Conservation (phyloP, 306 rosid species). For the Dryas drummondii region DNA sequence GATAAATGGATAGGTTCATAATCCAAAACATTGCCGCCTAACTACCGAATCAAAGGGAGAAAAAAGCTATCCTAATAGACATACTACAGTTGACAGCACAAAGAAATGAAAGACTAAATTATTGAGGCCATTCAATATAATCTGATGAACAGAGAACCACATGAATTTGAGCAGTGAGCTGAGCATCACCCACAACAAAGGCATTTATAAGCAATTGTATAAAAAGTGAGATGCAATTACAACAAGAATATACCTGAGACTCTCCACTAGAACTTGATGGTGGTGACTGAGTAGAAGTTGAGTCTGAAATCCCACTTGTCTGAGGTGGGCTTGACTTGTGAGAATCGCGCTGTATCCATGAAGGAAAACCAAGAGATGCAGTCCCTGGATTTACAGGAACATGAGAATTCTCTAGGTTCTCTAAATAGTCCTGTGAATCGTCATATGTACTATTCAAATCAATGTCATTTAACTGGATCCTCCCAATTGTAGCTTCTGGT, state of each 20-base stretch:
- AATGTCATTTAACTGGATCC: constrained; percentile 61
- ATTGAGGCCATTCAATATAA: constrained; percentile 1
- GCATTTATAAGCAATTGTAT: not conserved
- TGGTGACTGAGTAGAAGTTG: constrained; percentile 91
- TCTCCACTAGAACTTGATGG: constrained; percentile 95
- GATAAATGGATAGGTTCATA: not conserved
- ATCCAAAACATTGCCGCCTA: not conserved
- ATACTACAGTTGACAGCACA: not conserved
- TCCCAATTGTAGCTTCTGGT: constrained; percentile 55
- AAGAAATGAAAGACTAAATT: not conserved
- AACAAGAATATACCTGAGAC: constrained; percentile 61
- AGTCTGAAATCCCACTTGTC: constrained; percentile 89
- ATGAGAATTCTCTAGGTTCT: constrained; percentile 57
- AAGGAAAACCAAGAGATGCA: constrained; percentile 62
- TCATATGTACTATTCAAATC: constrained; percentile 80
- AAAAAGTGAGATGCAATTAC: constrained; percentile 16
- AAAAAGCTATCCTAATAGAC: not conserved
- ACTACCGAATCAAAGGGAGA: not conserved
- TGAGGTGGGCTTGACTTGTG: constrained; percentile 97
- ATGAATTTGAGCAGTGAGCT: constrained; percentile 15
- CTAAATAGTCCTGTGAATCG: constrained; percentile 77
- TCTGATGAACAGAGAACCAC: constrained; percentile 10
- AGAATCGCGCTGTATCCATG: constrained; percentile 67
- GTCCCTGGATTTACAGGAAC: constrained; percentile 56
- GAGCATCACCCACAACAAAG: constrained; percentile 11